Percentiles rank a stretch among this genome's conserved stretches.
Evolutionary conservation across 805 yeast genomes (phyloP).

Genomic region (Yamadazyma kitorensis): DNA sequence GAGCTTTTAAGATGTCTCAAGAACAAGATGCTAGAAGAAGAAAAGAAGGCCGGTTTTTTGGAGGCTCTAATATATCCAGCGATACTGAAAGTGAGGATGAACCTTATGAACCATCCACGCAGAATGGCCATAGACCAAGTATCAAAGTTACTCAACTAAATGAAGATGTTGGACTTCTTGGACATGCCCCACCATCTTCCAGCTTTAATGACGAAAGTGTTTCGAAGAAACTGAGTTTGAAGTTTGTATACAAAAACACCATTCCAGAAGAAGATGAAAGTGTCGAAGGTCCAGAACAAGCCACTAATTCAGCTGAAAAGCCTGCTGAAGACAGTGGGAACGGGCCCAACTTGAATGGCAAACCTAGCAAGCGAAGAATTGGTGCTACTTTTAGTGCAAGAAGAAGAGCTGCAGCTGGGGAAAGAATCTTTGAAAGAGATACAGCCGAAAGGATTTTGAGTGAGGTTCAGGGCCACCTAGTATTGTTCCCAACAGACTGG

Average conservation of each 20-base stretch:
- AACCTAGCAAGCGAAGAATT: slow-evolving; percentile 13
- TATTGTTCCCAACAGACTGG: slow-evolving; percentile 93
- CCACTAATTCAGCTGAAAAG: background rate
- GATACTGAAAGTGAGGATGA: slow-evolving; percentile 16
- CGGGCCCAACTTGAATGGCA: slow-evolving; percentile 1
- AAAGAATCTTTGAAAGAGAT: slow-evolving; percentile 62
- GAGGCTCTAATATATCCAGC: slow-evolving; percentile 12
- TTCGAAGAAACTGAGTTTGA: slow-evolving; percentile 5
- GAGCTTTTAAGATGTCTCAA: slow-evolving; percentile 51
- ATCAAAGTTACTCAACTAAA: slow-evolving; percentile 25
- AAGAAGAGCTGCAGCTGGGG: slow-evolving; percentile 38
- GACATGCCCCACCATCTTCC: slow-evolving; percentile 29
- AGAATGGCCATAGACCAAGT: slow-evolving; percentile 9
- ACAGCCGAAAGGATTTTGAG: slow-evolving; percentile 72
- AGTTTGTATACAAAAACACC: slow-evolving; percentile 2
- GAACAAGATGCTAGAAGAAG: slow-evolving; percentile 31
- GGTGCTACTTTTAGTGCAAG: slow-evolving; percentile 14
- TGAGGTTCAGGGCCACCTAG: slow-evolving; percentile 82
- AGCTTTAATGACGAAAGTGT: background rate
- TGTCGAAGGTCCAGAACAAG: too few relatives aligned
- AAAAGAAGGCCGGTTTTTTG: slow-evolving; percentile 17
- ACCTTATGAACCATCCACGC: too few relatives aligned
- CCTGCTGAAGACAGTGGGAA: background rate
- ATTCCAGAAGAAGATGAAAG: background rate
- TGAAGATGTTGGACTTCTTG: slow-evolving; percentile 34